Evolutionary conservation across 345 rosid genomes (phyloP), one percentile per base, ranked within the genome.

Genomic region (Citrus unshiu): DNA sequence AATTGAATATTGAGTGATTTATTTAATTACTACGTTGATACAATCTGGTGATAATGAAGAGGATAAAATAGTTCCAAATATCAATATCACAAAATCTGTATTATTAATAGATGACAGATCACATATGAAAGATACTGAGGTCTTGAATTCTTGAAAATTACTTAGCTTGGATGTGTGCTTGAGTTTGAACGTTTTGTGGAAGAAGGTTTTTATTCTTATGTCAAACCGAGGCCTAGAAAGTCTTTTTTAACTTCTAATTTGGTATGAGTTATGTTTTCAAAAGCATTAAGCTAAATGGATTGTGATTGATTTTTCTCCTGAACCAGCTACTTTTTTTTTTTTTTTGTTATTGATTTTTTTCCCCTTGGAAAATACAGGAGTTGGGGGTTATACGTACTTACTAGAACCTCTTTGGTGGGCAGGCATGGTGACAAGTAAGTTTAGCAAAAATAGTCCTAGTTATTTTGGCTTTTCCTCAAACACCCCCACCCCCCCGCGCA

Each of bases 371-470:
- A 74, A 79, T 85, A 66, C 75, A 93, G 98, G 98, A 29, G 85
- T 88, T 71, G 98, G 98, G 60, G 98, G 98, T 79, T 93, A 95
- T 78, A 88, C 97, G 9, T 95, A 95, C 85, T 88, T 93, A 84
- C 61, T 92, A 24, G 98, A 93, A 90, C 98, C 98, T 6, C 93
- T 95, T 49, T 95, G 98, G 98, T 94, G 98, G 98, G 92, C 83
- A 0, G 98, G 98, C 82, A 90, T 95, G 93, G 81, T 92, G 30
- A 90, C 94, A 66, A 95, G 98, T 93, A 82, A 87, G 93, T 89
- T 5, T 16, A 30, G 4, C 27, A 39, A 21, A 6, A 68, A 34
- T 32, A 32, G 43, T 35, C 6, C 19, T 60, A 54, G 30, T 61
- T 49, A 27, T 58, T 62, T 56, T 74, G 22, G 68, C 29, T 34